These are phyloP conservation scores for Epichloe festucae DNA, from an alignment of 2,329 filamentous ascomycete species.

Conservation along the genomic window DNA sequence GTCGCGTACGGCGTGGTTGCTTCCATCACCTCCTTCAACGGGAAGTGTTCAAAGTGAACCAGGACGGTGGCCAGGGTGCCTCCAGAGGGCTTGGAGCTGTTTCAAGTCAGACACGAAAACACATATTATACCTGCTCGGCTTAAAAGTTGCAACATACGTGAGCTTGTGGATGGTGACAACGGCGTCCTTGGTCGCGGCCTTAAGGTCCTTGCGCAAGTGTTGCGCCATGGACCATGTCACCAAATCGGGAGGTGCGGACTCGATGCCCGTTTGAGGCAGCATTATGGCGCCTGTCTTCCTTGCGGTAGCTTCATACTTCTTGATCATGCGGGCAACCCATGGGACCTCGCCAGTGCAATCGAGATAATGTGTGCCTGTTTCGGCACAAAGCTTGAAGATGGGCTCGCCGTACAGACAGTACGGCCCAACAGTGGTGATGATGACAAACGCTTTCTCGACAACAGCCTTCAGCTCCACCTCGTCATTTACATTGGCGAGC, in stretches of 20 bases:
- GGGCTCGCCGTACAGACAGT: conserved; percentile 40
- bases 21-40: conserved; percentile 31
- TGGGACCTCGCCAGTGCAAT: conserved; percentile 47
- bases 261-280: conserved; percentile 51
- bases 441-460: conserved; percentile 43
- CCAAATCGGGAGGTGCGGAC: conserved; percentile 47
- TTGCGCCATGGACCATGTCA: conserved; percentile 40
- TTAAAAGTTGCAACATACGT: conserved; percentile 17
- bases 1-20: conserved; percentile 39
- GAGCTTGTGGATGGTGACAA: conserved; percentile 33
- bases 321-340: conserved; percentile 47
- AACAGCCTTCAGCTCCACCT: conserved; percentile 31
- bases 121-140: neutral
- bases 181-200: conserved; percentile 38
- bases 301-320: conserved; percentile 41
- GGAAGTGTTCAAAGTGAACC: conserved; percentile 39
- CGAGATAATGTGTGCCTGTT: conserved; percentile 50
- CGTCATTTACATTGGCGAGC: conserved; percentile 33
- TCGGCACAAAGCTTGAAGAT: conserved; percentile 50
- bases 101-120: neutral
- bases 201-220: conserved; percentile 36
- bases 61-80: conserved; percentile 58
- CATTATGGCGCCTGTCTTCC: conserved; percentile 42
- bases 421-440: conserved; percentile 48
- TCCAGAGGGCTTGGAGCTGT: conserved; percentile 37